These are phyloP conservation scores for Exophiala oligosperma DNA, from an alignment of 2,329 filamentous ascomycete species.

Conservation along the genomic window DNA sequence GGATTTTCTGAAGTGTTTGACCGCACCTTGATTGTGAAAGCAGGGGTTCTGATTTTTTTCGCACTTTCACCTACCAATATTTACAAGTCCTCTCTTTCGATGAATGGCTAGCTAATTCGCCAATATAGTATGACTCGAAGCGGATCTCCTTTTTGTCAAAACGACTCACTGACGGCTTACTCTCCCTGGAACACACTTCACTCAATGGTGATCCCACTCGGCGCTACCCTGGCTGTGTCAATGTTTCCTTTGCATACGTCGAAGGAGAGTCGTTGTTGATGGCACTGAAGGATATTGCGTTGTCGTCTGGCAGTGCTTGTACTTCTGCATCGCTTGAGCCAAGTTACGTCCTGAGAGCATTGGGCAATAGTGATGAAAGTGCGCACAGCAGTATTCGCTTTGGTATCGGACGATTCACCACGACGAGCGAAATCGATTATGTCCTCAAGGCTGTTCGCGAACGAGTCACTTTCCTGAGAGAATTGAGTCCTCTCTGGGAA, in stretches of 20 bases:
- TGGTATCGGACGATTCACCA: constrained; percentile 95
- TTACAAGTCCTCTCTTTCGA: background rate
- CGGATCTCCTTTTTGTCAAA: constrained; percentile 82
- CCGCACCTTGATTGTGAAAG: constrained; percentile 61
- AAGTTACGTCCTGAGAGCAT: constrained; percentile 89
- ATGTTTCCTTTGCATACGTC: constrained; percentile 97
- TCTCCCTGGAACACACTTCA: constrained; percentile 86
- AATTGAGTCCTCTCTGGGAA: constrained; percentile 96
- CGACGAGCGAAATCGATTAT: constrained; percentile 93
- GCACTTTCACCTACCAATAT: background rate
- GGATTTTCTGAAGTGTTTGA: constrained; percentile 78
- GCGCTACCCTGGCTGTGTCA: constrained; percentile 96
- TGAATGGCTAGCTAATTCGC: constrained; percentile 1
- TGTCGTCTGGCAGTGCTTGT: constrained; percentile 95
- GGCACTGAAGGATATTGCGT: constrained; percentile 95
- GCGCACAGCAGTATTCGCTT: constrained; percentile 98
- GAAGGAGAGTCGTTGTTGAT: constrained; percentile 97
- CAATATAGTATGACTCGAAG: constrained; percentile 81
- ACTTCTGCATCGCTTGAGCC: constrained; percentile 96
- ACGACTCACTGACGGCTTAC: constrained; percentile 75
- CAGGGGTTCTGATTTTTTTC: constrained; percentile 62
- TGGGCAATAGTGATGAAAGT: constrained; percentile 95
- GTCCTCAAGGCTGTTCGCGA: constrained; percentile 91
- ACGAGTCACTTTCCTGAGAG: constrained; percentile 86
- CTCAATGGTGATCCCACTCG: constrained; percentile 81